These are phyloP conservation scores for Xylaria acuta DNA, from an alignment of 495 filamentous ascomycete genomes.

Conservation along the genomic window DNA sequence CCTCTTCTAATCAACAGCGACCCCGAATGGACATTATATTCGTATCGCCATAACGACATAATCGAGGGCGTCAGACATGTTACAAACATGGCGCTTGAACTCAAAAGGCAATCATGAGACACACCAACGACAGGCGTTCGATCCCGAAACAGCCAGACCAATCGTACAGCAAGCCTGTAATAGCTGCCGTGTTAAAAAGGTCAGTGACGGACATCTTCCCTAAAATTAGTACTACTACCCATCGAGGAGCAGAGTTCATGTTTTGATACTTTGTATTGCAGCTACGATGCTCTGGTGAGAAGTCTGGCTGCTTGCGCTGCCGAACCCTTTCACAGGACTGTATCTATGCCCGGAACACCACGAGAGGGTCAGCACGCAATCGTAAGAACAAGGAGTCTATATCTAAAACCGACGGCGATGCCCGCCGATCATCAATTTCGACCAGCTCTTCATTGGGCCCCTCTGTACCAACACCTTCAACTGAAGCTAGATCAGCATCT, in stretches of 20 bases:
- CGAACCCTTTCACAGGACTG: conserved; percentile 21
- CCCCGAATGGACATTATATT: neutral
- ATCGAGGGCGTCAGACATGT: conserved; percentile 21
- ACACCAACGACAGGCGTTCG: conserved; percentile 30
- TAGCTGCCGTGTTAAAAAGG: conserved; percentile 34
- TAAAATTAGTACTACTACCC: neutral
- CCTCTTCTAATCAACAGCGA: neutral
- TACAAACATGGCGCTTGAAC: conserved; percentile 32
- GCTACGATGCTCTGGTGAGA: conserved; percentile 32
- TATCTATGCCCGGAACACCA: conserved; percentile 19
- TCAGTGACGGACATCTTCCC: conserved; percentile 1
- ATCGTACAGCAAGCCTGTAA: conserved; percentile 34
- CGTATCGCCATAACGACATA: neutral
- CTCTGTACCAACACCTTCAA: neutral
- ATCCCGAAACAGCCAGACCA: conserved; percentile 31
- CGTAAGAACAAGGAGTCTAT: conserved; percentile 3
- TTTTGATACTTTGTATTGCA: neutral
- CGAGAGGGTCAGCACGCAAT: conserved; percentile 18
- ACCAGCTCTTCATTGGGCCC: conserved; percentile 1
- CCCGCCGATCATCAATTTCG: neutral
- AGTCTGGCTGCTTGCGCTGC: conserved; percentile 33
- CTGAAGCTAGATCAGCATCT: neutral
- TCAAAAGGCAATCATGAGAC: conserved; percentile 27
- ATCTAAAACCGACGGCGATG: neutral
- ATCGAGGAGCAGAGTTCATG: neutral